Base-by-base conservation (phyloP, 352 stramenopile species). In the Phytopythium helicoides region DNA sequence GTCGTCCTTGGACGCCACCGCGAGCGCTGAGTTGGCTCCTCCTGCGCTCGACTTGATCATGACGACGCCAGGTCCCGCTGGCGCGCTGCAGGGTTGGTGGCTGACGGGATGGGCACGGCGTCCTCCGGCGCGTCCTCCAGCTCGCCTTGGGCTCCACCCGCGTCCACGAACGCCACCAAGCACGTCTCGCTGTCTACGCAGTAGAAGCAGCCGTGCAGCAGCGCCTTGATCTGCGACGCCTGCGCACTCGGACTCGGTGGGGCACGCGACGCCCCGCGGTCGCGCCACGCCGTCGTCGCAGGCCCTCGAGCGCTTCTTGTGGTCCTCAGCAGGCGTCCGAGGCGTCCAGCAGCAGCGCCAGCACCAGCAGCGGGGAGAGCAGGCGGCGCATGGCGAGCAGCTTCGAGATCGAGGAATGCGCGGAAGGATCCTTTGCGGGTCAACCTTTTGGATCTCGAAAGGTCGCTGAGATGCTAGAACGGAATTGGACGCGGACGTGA, bases 171-270 rank as follows among this genome's bases (percentile, higher is more conserved):
- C 0, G 36, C 21, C 1, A 49, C 22, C 3, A 41, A 3, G 56
- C 73, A 87, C 10, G 66, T 74, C 0, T 16, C 18, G 0, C 38
- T 25, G 26, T 83, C 56, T 15, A 89, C 74, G 38, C 76, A 87
- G 3, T 55, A 38, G 38, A 66, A 81, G 60, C 79, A 90, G n/a
- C 80, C 75, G 15, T 44, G 11, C 16, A 66, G 71, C 1, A 81
- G 28, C 15, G 80, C 76, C 33, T 82, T 56, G 23, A 88, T 44
- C 3, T 46, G 37, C 1, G 15, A n/a, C 6, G 2, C 1, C n/a
- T 18, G 25, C 18, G 9, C 47, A 52, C 21, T 28, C 12, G 33
- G 21, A 12, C 18, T 44, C 47, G 4, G 15, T 11, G 21, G 34
- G 31, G 21, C 47, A 52, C 19, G 14, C 47, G 11, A 44, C 12